Base-by-base conservation (phyloP, 352 stramenopile species). In the Phytopythium chamaehyphon region DNA sequence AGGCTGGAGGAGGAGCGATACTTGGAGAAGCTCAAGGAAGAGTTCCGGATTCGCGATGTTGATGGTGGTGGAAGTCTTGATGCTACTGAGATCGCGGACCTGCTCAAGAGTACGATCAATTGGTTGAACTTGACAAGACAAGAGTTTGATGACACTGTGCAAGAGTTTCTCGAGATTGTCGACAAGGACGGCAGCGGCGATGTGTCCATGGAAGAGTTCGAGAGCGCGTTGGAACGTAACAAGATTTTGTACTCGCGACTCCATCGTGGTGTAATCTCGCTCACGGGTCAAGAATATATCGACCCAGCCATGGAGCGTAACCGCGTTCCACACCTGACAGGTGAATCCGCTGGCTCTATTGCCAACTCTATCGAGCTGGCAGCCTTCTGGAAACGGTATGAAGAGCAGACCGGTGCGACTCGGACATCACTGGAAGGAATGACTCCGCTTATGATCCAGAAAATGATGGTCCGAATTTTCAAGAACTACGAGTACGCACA, bases 401-500 rank as follows among this genome's bases (percentile, higher is more conserved):
- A 87, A 53, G 62, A 83, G 26, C 77, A 95, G 54, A 64, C 87
- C 37, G 74, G 83, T 18, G 72, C 74, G 2, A 69, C 73, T 6
- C 68, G 56, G 15, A 72, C 67, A 11, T 86, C 81, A 12, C 43
- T 95, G 43, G 80, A 88, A 19, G 79, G 80, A 9, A 55, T 87
- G 45, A 53, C 54, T 21, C 62, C 75, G 18, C 53, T 69, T 16
- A 57, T 83, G 6, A 74, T 92, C 15, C 85, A 95, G 59, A 88
- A 88, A 56, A 95, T 93, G 56, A 91, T 95, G 79, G 78, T 95
- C 7, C 81, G 85, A 38, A 47, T 66, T 18, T 95, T 95, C 57
- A 85, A 81, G 51, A 93, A 87, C 59, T 93, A 86, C 23, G 85
- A 95, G 14, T 95, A 90, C 56, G 85, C 85, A 12, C 81, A 95